Evolutionary conservation across 108 stramenopile genomes (phyloP), one percentile per base, ranked within the genome.

Genomic region (Hondaea fermentalgiana): DNA sequence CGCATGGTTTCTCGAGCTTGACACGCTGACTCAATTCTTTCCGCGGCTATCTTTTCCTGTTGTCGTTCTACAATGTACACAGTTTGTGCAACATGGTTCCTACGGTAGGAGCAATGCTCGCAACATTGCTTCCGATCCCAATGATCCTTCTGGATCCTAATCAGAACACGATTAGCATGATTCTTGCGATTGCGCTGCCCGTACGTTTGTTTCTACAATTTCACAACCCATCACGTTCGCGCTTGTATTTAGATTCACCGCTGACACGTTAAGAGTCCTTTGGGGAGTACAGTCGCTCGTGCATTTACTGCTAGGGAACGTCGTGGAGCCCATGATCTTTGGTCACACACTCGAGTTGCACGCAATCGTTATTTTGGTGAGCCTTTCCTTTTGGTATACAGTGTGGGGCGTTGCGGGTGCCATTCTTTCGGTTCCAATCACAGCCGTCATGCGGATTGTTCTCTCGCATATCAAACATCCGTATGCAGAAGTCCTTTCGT

Each of bases 381-480:
- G 87, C 43, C 60, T 92, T 17, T 60, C 91, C 23, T 91, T 92
- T 59, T 92, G 91, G 91, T 87, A 87, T 16, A 69, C 89, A 4
- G 44, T 92, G 29, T 92, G 91, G 91, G 92, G 92, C 4, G 58
- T 91, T 19, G 88, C 92, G 1, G 92, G 92, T 45, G 72, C 69
- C 72, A 83, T 92, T 28, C 57, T 92, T 10, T 88, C 90, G 21
- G 92, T 92, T 60, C 92, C 92, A 16, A 90, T 92, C 88, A 88
- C 91, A 4, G 91, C 91, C 45, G 76, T 91, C 42, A 23, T 90
- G 59, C 91, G 92, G 6, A 92, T 92, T 57, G 88, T 89, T 17
- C 91, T 91, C 59, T 72, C 42, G 44, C 88, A 90, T 55, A 88
- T 91, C 23, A 90, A 92, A 16, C 91, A 92, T 87, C 91, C 91